A percentile compares a stretch with the other conserved stretches of the same genome.
These are phyloP conservation scores for Malassezia yamatoensis DNA, from an alignment of 1,284 basidiomycete genomes.

Conservation along the genomic window DNA sequence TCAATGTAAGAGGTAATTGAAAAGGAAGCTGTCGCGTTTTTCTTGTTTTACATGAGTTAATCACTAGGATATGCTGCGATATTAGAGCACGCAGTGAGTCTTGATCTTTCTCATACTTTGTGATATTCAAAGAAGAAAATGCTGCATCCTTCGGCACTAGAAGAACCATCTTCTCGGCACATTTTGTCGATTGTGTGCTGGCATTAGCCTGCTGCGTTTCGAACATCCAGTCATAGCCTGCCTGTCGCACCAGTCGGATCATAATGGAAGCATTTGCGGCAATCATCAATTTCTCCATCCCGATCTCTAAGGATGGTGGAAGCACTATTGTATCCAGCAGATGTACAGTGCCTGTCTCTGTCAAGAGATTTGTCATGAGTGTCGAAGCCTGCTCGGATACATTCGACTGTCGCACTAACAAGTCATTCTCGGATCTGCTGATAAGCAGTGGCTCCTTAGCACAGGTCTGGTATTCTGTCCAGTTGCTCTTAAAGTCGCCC, in stretches of 20 bases:
- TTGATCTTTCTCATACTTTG: constrained; percentile 56
- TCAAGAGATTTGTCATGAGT: constrained; percentile 57
- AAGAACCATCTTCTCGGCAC: constrained; percentile 46
- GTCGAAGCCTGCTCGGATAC: constrained; percentile 21
- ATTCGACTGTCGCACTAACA: constrained; percentile 20
- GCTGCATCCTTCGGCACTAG: constrained; percentile 84
- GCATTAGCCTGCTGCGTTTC: neutral
- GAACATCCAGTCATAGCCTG: constrained; percentile 13
- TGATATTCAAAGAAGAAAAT: constrained; percentile 78
- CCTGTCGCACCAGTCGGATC: neutral
- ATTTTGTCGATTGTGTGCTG: neutral
- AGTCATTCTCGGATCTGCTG: constrained; percentile 20
- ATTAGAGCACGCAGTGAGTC: constrained; percentile 60
- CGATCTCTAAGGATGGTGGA: constrained; percentile 72
- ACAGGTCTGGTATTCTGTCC: constrained; percentile 32
- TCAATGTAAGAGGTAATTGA: neutral
- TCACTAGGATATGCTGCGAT: constrained; percentile 75
- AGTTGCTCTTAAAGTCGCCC: constrained; percentile 52
- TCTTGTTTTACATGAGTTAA: constrained; percentile 41
- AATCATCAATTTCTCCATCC: constrained; percentile 3
- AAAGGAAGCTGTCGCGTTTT: constrained; percentile 47
- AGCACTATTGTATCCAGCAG: constrained; percentile 73
- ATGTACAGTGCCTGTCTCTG: constrained; percentile 82
- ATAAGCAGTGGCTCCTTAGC: constrained; percentile 8
- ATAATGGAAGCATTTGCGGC: neutral